Evolutionary conservation across 108 stramenopile species (phyloP).

Genomic region (Cyclotella sp.): DNA sequence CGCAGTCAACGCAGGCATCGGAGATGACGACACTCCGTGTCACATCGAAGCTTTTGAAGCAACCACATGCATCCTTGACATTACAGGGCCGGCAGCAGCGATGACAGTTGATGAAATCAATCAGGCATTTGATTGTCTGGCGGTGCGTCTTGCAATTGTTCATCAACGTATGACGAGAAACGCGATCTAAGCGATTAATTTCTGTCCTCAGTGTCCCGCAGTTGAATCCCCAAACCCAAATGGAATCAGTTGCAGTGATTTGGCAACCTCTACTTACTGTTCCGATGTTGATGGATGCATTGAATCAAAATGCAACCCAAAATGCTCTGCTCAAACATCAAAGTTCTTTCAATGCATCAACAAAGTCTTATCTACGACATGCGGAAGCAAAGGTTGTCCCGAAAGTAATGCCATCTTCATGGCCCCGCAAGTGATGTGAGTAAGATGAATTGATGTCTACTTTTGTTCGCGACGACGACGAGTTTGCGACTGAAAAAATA

Average conservation of each 20-base stretch:
- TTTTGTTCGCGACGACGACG: too few relatives aligned
- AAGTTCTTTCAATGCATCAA: constrained; percentile 1
- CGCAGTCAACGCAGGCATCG: constrained; percentile 2
- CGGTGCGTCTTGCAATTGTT: neutral
- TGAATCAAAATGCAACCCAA: neutral
- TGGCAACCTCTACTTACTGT: neutral
- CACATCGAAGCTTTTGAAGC: neutral
- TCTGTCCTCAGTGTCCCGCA: neutral
- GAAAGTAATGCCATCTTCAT: neutral
- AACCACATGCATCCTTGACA: neutral
- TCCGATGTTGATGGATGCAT: neutral
- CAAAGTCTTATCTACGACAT: neutral
- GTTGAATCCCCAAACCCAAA: neutral
- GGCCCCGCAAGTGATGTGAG: too few relatives aligned
- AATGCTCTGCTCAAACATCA: neutral
- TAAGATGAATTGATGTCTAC: too few relatives aligned
- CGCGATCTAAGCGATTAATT: neutral
- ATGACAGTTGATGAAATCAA: neutral
- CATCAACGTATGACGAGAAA: neutral
- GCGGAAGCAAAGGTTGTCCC: neutral
- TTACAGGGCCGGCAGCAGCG: neutral
- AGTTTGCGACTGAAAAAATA: too few relatives aligned
- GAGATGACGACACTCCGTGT: neutral
- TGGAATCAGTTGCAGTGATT: neutral
- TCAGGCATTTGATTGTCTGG: neutral